Base-by-base conservation (phyloP, 1,284 basidiomycete genomes). In the Apiotrichum brassicae region DNA sequence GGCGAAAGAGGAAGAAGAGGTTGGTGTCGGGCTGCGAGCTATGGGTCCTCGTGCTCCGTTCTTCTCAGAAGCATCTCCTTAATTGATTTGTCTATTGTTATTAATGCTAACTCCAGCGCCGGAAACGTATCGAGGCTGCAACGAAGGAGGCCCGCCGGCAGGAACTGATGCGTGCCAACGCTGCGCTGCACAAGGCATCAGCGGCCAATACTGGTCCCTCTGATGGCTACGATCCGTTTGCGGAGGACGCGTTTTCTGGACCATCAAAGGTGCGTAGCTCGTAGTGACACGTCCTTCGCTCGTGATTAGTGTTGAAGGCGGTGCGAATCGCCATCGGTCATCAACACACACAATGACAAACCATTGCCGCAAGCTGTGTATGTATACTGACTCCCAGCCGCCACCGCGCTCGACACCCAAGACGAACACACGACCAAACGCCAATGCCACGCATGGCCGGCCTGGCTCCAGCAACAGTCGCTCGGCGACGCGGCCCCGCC, bases 161-260 rank as follows among this genome's bases (percentile, higher is more conserved):
- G 12, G 68, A 70, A 51, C 43, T 71, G n/a, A 63, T 62, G 53
- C 39, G 49, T 35, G 66, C 66, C 0, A 67, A 71, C 46, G 62
- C 60, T 30, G 59, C 56, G 28, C 48, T 70, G 30, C 13, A 44
- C 14, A 46, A 50, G 24, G 43, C 44, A 12, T 30, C 34, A 4
- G 45, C 44, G 13, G 46, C 38, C 19, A 32, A 20, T 1, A 25
- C 43, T 4, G 40, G 40, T 14, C 40, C 40, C 1, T 18, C 18
- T 12, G 43, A 50, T 32, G 65, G 62, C 4, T 70, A 65, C 30
- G 58, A 71, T 46, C 68, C 67, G 2, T 71, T 71, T 49, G 69
- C 68, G 9, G 69, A 71, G 48, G 68, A 66, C 38, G 45, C 49
- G 13, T 36, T 46, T 18, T n/a, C 54, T 12, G 48, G 41, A 4